Evolutionary conservation across 140 eudicot genomes (phyloP), one percentile per base, ranked within the genome.

Genomic region (Ambrosia hybrid): DNA sequence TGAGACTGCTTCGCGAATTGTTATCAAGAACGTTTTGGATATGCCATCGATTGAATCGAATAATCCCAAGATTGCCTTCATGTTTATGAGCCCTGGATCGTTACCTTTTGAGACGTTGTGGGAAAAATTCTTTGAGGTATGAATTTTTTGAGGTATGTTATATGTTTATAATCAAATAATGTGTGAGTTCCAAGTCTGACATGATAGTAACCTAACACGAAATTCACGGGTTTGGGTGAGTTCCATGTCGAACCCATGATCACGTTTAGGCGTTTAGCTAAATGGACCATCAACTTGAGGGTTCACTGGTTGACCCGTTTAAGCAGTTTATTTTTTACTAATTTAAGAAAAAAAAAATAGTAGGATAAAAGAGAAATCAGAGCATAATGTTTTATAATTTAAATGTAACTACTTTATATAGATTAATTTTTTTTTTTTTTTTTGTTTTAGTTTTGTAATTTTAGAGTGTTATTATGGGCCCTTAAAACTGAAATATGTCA

Each of bases 31-130:
- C 59, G 74, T 94, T 69, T 78, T 90, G 80, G 82, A 76, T 57
- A 72, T 80, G 6, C 88, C 91, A 11, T 88, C 82, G 37, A 68
- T 45, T 68, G 57, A 74, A 48, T 14, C 90, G 6, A 57, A 67
- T 48, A 78, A 21, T 57, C 92, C 97, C 53, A 94, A 94, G 79
- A 88, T 94, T 76, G 99, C 99, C 14, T 94, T 94, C 83, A 78
- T 94, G 89, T 94, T 94, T 85, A 65, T 94, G 84, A 94, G 83
- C 63, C 87, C 90, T 16, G 99, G 92, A 65, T 67, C 95, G 2
- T 80, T 94, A 73, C 95, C 97, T 9, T 94, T 94, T 51, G 97
- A 94, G 82, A 86, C 51, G 89, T 83, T 94, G 69, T 94, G 99
- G 99, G 92, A 94, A 73, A 81, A 72, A 76, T 94, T 94, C 77